phyloP scores from a whole-genome alignment of 371 early-diverging fungal genomes.

The Mortierella sp. region DNA sequence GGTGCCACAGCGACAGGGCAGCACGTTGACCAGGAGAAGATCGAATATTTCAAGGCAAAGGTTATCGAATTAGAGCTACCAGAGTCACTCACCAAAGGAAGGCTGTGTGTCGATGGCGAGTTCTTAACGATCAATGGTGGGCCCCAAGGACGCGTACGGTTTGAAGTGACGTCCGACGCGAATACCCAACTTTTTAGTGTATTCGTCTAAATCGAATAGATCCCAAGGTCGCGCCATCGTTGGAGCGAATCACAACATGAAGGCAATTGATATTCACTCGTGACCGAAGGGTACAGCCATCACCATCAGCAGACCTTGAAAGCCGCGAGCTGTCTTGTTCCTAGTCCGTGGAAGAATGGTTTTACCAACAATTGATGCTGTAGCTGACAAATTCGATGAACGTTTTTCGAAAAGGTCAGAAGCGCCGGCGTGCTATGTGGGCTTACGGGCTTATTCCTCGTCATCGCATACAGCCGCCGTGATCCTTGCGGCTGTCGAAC shows the following conservation, averaged over 20 bases:
- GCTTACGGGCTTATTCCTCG: too few species aligned
- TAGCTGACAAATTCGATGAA: not conserved
- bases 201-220: slow-evolving; percentile 14
- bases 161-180: slow-evolving; percentile 26
- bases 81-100: slow-evolving; percentile 15
- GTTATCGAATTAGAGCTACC: slow-evolving; percentile 28
- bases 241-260: too few species aligned
- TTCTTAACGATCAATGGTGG: slow-evolving; percentile 37
- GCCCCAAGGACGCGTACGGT: slow-evolving; percentile 28
- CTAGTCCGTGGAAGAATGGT: too few species aligned
- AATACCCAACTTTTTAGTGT: slow-evolving; percentile 35
- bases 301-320: too few species aligned
- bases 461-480: too few species aligned
- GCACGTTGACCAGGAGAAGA: slow-evolving; percentile 31
- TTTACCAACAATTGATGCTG: not conserved
- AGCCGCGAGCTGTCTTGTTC: too few species aligned
- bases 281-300: too few species aligned
- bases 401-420: not conserved
- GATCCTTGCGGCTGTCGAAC: too few species aligned
- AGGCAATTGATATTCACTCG: too few species aligned
- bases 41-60: slow-evolving; percentile 42
- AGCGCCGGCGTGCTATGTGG: too few species aligned
- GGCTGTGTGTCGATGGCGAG: slow-evolving; percentile 49
- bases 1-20: slow-evolving; percentile 27
- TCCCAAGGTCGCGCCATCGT: too few species aligned